A percentile compares a stretch with the other conserved stretches of the same genome.
Conservation (phyloP, 2,329 filamentous ascomycete genomes). For the Gliomastix tumulicola region DNA sequence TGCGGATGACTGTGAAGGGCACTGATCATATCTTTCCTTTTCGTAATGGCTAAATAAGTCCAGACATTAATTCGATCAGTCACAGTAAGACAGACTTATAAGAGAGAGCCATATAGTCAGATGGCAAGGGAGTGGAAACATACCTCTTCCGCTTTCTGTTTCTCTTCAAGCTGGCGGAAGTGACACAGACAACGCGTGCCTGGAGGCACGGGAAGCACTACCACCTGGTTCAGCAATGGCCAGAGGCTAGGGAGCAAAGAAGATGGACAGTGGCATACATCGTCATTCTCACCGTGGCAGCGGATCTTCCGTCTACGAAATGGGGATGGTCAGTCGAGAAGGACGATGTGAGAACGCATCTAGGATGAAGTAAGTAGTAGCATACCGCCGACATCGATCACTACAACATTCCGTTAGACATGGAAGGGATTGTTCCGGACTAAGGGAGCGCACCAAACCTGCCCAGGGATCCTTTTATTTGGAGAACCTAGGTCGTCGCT, state of each 20-base stretch:
- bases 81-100: no score
- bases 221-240: neutral
- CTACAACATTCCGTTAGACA: no score
- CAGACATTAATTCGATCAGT: neutral
- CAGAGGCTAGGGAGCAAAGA: neutral
- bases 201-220: neutral
- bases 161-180: neutral
- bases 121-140: neutral
- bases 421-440: no score
- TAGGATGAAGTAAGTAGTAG: neutral
- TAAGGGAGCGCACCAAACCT: no score
- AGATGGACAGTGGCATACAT: neutral
- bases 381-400: neutral
- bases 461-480: no score
- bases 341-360: neutral
- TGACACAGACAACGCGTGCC: neutral
- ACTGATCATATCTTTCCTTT: neutral
- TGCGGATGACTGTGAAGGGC: no score
- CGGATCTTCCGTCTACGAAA: constrained; percentile 1
- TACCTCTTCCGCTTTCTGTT: constrained; percentile 2
- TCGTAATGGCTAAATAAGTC: constrained; percentile 2
- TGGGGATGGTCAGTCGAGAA: no score
- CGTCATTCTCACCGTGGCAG: neutral
- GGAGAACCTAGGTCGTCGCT: no score
- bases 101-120: neutral